phyloP scores from a whole-genome alignment of 1,284 basidiomycete genomes.

The Austroboletus niveus region DNA sequence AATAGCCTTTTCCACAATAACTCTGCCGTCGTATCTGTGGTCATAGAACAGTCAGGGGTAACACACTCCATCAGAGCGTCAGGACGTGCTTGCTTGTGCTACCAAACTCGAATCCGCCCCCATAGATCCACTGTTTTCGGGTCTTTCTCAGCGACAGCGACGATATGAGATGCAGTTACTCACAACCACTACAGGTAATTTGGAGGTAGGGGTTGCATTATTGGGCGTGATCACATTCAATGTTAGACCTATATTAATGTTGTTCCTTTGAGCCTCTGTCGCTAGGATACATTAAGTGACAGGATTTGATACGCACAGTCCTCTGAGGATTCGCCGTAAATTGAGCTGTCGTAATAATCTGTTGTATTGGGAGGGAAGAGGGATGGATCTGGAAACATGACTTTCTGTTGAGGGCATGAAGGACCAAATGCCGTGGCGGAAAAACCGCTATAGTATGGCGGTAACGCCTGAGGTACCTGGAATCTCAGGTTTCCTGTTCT shows the following conservation, averaged over 20 bases:
- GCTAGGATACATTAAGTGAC: neutral
- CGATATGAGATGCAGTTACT: conserved; percentile 4
- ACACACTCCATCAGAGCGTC: no score
- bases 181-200: conserved; percentile 44
- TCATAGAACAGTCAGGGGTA: no score
- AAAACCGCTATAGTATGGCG: conserved; percentile 32
- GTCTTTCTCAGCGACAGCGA: neutral
- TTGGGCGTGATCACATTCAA: conserved; percentile 42
- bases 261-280: neutral
- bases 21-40: conserved; percentile 25
- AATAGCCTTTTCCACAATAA: conserved; percentile 26
- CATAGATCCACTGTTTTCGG: conserved; percentile 20
- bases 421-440: conserved; percentile 30
- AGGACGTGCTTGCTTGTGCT: conserved; percentile 19
- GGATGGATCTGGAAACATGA: conserved; percentile 2
- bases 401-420: conserved; percentile 37
- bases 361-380: conserved; percentile 6
- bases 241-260: conserved; percentile 36
- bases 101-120: conserved; percentile 35
- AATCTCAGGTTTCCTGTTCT: conserved; percentile 34
- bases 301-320: conserved; percentile 21
- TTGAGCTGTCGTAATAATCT: conserved; percentile 2
- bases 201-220: conserved; percentile 14
- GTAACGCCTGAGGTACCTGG: conserved; percentile 32
- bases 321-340: conserved; percentile 6